A percentile compares a stretch with the other conserved stretches of the same genome.
These are phyloP conservation scores for Vairimorpha apis DNA, from an alignment of 371 early-diverging fungal species.

Conservation along the genomic window DNA sequence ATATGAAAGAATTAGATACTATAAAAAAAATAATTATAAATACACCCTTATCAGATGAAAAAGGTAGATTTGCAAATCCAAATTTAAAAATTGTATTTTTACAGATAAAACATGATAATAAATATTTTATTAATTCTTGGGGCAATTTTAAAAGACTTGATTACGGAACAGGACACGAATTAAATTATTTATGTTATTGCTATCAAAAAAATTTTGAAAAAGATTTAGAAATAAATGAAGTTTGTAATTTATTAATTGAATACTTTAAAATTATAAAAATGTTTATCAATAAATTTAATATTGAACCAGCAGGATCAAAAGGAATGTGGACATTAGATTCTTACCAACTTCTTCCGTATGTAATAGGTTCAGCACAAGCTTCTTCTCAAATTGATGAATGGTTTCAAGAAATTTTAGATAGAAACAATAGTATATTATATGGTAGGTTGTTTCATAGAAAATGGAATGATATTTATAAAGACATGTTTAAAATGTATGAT, in stretches of 20 bases:
- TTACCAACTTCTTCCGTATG: conserved; percentile 88
- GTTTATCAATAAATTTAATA: conserved; percentile 79
- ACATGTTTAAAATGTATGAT: conserved; percentile 87
- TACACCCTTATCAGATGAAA: conserved; percentile 11
- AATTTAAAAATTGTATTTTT: conserved; percentile 30
- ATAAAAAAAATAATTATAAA: conserved; percentile 10
- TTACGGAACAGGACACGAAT: conserved; percentile 98
- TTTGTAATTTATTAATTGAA: conserved; percentile 68
- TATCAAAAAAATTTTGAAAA: conserved; percentile 59
- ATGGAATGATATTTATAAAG: conserved; percentile 84
- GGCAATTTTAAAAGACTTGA: conserved; percentile 89
- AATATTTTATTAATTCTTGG: conserved; percentile 77
- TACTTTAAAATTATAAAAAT: conserved; percentile 78
- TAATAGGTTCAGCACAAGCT: conserved; percentile 79
- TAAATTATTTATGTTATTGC: conserved; percentile 82
- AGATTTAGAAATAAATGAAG: conserved; percentile 37
- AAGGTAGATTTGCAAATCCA: conserved; percentile 43
- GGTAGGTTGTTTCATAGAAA: not conserved
- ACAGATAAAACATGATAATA: conserved; percentile 13
- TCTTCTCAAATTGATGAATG: conserved; percentile 54
- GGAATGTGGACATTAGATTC: conserved; percentile 98
- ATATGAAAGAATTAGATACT: not conserved
- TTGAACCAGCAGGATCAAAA: conserved; percentile 96
- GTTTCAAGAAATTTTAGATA: conserved; percentile 23
- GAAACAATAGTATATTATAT: conserved; percentile 17